These are phyloP conservation scores for Meyerozyma carpophila DNA, from an alignment of 1,139 yeast genomes.

Conservation along the genomic window DNA sequence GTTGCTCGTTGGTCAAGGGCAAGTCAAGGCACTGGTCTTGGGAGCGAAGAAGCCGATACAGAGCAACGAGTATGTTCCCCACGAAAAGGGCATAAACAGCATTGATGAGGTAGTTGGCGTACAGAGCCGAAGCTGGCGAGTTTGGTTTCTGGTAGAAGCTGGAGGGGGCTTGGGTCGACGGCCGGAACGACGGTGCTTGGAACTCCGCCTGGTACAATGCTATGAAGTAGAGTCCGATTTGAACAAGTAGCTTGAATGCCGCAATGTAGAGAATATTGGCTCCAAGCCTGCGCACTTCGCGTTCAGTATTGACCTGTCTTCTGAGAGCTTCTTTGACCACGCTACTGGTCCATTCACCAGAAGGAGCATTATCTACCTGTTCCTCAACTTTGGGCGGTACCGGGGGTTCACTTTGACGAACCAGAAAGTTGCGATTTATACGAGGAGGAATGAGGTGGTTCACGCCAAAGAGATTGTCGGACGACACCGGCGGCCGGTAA, in stretches of 20 bases:
- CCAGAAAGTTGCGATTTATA: not conserved
- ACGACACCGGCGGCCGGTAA: conserved; percentile 1
- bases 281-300: conserved; percentile 18
- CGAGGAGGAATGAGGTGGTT: not conserved
- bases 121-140: not conserved
- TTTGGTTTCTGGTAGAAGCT: not conserved
- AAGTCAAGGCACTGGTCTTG: conserved; percentile 40
- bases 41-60: conserved; percentile 18
- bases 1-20: conserved; percentile 33
- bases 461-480: not conserved
- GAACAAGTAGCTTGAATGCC: conserved; percentile 13
- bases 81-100: conserved; percentile 10
- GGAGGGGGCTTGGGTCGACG: conserved; percentile 1
- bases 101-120: conserved; percentile 1
- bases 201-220: conserved; percentile 8
- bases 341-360: conserved; percentile 41
- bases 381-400: not conserved
- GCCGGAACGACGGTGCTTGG: not conserved
- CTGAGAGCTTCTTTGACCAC: conserved; percentile 30
- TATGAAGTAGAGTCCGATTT: conserved; percentile 9
- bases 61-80: conserved; percentile 13
- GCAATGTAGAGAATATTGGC: conserved; percentile 15
- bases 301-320: conserved; percentile 31
- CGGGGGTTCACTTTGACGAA: not conserved
- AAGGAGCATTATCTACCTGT: conserved; percentile 12